Conservation (phyloP, 164 flowering plant species). For the Cinnamomum chago region DNA sequence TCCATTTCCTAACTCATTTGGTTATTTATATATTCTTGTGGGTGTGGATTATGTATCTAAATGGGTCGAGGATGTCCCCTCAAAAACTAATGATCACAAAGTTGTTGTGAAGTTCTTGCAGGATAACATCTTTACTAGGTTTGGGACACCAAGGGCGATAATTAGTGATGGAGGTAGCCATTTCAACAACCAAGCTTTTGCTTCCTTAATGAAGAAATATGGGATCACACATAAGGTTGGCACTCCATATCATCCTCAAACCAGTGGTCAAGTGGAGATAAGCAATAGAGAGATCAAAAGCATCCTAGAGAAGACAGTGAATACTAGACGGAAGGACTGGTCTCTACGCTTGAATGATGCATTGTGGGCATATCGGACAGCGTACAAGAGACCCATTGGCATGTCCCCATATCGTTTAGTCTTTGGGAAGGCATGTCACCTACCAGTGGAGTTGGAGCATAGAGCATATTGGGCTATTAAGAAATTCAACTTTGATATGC, state of each 20-base stretch:
- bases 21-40: background rate
- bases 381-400: slow-evolving; percentile 9
- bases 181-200: background rate
- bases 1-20: too few species aligned
- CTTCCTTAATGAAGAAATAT: background rate
- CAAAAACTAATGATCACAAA: background rate
- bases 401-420: slow-evolving; percentile 12
- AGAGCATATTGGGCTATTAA: slow-evolving; percentile 10
- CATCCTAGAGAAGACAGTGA: background rate
- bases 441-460: slow-evolving; percentile 16
- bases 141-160: background rate
- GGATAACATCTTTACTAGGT: background rate
- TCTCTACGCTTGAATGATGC: background rate
- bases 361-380: background rate
- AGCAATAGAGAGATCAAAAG: background rate
- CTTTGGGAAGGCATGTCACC: slow-evolving; percentile 15
- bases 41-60: background rate
- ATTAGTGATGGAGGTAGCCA: background rate
- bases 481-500: background rate
- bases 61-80: background rate
- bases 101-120: background rate
- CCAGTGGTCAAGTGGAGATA: background rate
- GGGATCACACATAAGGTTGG: background rate
- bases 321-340: background rate
- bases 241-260: background rate